Conservation (phyloP, 352 stramenopile species). For the Blastocystis sp. region DNA sequence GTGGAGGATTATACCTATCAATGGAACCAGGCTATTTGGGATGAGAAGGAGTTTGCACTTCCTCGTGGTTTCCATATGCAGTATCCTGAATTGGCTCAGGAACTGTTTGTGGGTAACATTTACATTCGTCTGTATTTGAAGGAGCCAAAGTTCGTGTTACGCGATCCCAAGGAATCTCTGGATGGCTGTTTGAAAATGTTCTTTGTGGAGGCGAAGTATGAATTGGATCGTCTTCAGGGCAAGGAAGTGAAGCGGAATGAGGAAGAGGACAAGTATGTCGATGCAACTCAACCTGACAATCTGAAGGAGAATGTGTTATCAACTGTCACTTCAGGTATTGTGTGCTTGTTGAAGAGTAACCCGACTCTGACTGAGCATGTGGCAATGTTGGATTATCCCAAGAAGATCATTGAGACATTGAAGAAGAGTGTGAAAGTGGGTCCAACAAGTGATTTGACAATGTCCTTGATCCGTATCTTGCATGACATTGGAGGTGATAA, state of each 20-base stretch:
- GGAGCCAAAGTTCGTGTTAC: slow-evolving; percentile 80
- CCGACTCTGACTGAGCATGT: slow-evolving; percentile 60
- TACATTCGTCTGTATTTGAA: slow-evolving; percentile 85
- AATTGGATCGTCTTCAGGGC: slow-evolving; percentile 40
- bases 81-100: slow-evolving; percentile 72
- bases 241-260: slow-evolving; percentile 60
- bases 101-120: slow-evolving; percentile 72
- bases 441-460: slow-evolving; percentile 46
- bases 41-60: slow-evolving; percentile 32
- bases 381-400: slow-evolving; percentile 58
- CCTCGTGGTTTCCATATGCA: slow-evolving; percentile 62
- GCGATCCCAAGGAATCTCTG: slow-evolving; percentile 76
- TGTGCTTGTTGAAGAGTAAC: slow-evolving; percentile 61
- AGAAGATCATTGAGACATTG: slow-evolving; percentile 62
- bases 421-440: slow-evolving; percentile 12
- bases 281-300: slow-evolving; percentile 60
- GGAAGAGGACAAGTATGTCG: slow-evolving; percentile 61
- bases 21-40: slow-evolving; percentile 17
- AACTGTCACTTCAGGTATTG: slow-evolving; percentile 61
- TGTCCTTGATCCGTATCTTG: slow-evolving; percentile 62
- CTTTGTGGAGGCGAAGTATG: slow-evolving; percentile 62
- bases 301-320: slow-evolving; percentile 64
- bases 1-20: slow-evolving; percentile 76
- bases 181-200: slow-evolving; percentile 67
- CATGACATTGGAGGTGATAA: slow-evolving; percentile 57